Evolutionary conservation across 495 filamentous ascomycete genomes (phyloP).

Genomic region (Penicillium antarcticum): DNA sequence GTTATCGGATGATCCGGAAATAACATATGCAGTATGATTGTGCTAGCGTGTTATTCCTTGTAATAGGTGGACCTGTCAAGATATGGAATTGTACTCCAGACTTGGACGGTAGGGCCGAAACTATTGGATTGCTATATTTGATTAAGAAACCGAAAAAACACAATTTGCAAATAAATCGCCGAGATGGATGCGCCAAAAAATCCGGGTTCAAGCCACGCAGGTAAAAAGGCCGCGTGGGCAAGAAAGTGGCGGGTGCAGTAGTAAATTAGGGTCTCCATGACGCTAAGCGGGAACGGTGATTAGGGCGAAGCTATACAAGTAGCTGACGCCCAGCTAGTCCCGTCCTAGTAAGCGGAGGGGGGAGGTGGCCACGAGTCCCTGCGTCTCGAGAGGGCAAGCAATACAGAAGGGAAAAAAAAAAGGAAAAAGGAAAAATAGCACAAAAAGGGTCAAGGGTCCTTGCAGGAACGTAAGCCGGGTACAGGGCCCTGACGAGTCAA

Average conservation of each 20-base stretch:
- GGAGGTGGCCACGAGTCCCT: constrained; percentile 25
- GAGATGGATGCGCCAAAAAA: no score
- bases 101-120: no score
- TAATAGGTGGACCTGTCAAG: no score
- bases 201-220: constrained; percentile 3
- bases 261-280: constrained; percentile 11
- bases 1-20: not conserved
- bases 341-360: constrained; percentile 4
- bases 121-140: not conserved
- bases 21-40: no score
- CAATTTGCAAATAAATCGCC: not conserved
- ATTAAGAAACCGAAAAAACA: not conserved
- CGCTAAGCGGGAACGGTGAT: constrained; percentile 13
- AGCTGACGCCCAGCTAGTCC: constrained; percentile 8
- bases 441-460: constrained; percentile 7
- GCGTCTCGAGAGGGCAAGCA: constrained; percentile 5
- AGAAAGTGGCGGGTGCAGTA: constrained; percentile 1
- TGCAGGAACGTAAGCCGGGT: not conserved
- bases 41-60: no score
- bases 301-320: not conserved
- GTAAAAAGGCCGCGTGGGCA: constrained; percentile 3
- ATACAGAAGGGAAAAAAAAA: not conserved
- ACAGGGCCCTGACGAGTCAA: constrained; percentile 18
- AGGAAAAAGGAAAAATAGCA: constrained; percentile 1
- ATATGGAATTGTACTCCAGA: no score